These are phyloP conservation scores for Pestalotiopsis sp. DNA, from an alignment of 2,329 filamentous ascomycete species.

Conservation along the genomic window DNA sequence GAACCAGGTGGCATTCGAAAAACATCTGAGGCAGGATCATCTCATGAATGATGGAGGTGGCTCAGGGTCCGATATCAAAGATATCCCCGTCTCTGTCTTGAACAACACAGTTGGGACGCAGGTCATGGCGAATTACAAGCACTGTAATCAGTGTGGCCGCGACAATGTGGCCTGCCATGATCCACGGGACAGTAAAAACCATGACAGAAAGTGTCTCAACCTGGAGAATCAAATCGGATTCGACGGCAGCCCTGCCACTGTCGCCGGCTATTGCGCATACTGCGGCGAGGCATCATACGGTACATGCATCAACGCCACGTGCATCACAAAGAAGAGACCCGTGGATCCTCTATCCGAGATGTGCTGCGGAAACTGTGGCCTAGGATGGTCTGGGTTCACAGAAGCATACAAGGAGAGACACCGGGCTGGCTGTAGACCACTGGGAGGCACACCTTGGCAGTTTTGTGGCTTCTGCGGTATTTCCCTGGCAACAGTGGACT, in stretches of 20 bases:
- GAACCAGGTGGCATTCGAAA: constrained; percentile 32
- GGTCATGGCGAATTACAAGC: neutral
- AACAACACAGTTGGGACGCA: neutral
- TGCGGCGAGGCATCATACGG: neutral
- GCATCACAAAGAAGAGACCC: neutral
- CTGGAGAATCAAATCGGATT: neutral
- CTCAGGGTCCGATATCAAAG: neutral
- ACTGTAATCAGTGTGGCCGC: constrained; percentile 14
- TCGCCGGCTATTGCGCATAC: neutral
- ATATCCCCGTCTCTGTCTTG: neutral
- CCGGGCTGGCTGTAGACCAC: neutral
- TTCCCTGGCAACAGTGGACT: neutral
- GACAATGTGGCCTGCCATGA: neutral
- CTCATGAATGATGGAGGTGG: neutral
- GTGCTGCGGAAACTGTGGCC: constrained; percentile 2
- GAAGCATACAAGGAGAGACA: neutral
- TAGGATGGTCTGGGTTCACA: neutral
- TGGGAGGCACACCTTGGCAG: neutral
- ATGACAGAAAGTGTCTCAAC: neutral
- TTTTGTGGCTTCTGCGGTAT: constrained; percentile 14
- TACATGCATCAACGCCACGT: neutral
- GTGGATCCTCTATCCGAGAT: neutral
- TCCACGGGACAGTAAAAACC: constrained; percentile 2
- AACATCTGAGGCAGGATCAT: constrained; percentile 40
- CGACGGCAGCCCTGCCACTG: neutral